Evolutionary conservation across 2,329 filamentous ascomycete species (phyloP).

Genomic region (Claviceps sp.): DNA sequence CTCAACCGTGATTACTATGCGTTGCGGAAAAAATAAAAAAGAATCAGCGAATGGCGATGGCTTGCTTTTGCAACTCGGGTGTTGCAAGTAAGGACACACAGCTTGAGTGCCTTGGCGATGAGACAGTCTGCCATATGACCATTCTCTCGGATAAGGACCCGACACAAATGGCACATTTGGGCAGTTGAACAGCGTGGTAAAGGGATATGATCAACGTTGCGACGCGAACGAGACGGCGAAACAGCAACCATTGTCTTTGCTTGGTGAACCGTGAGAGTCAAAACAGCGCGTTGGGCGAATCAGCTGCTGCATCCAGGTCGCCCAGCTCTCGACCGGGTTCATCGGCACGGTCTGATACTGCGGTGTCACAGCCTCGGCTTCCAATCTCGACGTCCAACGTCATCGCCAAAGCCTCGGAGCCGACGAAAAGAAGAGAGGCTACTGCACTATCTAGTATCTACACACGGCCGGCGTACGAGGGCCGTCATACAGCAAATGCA

Average conservation of each 20-base stretch:
- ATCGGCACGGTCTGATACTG: neutral
- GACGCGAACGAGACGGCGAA: neutral
- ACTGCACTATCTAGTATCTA: neutral
- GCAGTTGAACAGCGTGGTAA: neutral
- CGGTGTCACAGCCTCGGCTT: neutral
- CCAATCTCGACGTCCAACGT: neutral
- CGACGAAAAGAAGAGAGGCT: neutral
- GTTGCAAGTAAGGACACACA: neutral
- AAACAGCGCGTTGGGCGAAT: neutral
- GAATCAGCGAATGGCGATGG: neutral
- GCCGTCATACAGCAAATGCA: neutral
- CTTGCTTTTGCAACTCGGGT: neutral
- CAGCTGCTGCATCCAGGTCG: neutral
- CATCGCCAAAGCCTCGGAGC: neutral
- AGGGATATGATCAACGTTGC: neutral
- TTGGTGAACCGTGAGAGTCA: neutral
- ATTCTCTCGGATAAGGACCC: neutral
- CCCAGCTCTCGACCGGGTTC: neutral
- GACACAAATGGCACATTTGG: neutral
- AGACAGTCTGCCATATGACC: neutral
- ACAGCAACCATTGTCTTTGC: neutral
- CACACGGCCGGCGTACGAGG: slow-evolving; percentile 3
- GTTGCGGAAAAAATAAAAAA: neutral
- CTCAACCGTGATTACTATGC: neutral
- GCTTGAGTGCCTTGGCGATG: neutral